Evolutionary conservation across 2,329 filamentous ascomycete genomes (phyloP), one percentile per base, ranked within the genome.

Genomic region (Monilinia vaccinii-corymbosi): DNA sequence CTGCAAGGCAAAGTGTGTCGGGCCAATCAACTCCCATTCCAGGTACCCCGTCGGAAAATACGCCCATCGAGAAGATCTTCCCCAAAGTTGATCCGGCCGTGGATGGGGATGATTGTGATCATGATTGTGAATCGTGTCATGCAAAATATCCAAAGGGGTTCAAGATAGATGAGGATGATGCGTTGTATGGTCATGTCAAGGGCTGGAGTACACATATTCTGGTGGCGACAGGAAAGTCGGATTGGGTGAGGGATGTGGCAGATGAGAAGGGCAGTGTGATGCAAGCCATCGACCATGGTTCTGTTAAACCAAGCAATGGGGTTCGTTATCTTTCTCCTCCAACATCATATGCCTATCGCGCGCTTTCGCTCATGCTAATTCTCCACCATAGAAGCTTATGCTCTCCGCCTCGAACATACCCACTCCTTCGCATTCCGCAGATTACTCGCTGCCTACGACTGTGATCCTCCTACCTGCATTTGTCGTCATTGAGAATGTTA

Each of bases 221-320:
- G 36, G 91, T 97, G 18, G 94, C 91, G 28, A 99, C 94, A n/a
- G 90, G 91, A 63, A 96, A 97, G 81, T 82, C 86, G 31, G 94
- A 99, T 75, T 99, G 94, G 94, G 88, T 93, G 70, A 77, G 89
- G 62, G 88, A 96, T 76, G 89, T 96, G 49, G 84, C 83, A 60
- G 89, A 97, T 71, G 94, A 97, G 78, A 86, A 89, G 74, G 88
- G 88, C 7, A 91, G 87, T 71, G 81, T 93, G 36, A 93, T 93
- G 89, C 79, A 91, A 76, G 89, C 88, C 1, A 81, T 92, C 67
- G 81, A 75, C 16, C 68, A 70, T 79, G 76, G 77, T 58, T 78
- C 79, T 1, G 75, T 78, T 13, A 80, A 79, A 71, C 86, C 86
- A 1, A 79, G 73, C 31, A 89, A 89, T 64, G 88, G 88, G 61